Evolutionary conservation across 371 early-diverging fungal species (phyloP).

Genomic region (Mortierella sp.): DNA sequence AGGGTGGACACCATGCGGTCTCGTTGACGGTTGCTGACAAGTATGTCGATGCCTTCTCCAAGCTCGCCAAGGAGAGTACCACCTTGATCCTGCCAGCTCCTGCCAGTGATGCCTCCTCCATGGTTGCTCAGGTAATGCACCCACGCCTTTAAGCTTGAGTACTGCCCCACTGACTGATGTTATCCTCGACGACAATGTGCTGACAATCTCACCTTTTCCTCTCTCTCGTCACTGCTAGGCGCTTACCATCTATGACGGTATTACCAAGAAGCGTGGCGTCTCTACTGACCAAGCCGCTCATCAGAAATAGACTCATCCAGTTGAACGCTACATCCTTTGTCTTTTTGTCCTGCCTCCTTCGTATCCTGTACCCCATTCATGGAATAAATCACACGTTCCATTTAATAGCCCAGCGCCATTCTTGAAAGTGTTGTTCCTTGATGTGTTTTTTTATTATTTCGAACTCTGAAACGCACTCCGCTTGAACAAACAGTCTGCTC

Average conservation of each 20-base stretch:
- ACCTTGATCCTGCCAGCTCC: constrained; percentile 93
- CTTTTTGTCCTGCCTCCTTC: background rate
- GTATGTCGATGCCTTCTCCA: constrained; percentile 95
- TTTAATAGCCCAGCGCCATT: background rate
- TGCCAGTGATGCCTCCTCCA: constrained; percentile 83
- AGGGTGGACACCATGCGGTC: constrained; percentile 88
- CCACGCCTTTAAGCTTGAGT: too few relatives aligned
- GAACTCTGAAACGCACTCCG: background rate
- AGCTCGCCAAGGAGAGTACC: constrained; percentile 93
- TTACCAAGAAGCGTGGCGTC: constrained; percentile 44
- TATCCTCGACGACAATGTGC: background rate
- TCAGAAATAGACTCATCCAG: background rate
- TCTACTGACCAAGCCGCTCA: constrained; percentile 10
- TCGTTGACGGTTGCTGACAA: constrained; percentile 95
- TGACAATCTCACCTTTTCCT: background rate
- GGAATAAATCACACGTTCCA: background rate
- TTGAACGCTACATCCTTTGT: too few relatives aligned
- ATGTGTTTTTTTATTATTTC: background rate
- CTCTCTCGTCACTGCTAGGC: background rate
- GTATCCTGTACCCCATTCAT: background rate
- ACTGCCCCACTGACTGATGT: too few relatives aligned
- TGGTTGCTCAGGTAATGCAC: constrained; percentile 82
- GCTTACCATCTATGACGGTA: constrained; percentile 47
- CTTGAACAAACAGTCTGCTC: background rate
- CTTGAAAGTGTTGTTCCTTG: background rate